Base-by-base conservation (phyloP, 1,139 yeast genomes). In the Candida sp. region DNA sequence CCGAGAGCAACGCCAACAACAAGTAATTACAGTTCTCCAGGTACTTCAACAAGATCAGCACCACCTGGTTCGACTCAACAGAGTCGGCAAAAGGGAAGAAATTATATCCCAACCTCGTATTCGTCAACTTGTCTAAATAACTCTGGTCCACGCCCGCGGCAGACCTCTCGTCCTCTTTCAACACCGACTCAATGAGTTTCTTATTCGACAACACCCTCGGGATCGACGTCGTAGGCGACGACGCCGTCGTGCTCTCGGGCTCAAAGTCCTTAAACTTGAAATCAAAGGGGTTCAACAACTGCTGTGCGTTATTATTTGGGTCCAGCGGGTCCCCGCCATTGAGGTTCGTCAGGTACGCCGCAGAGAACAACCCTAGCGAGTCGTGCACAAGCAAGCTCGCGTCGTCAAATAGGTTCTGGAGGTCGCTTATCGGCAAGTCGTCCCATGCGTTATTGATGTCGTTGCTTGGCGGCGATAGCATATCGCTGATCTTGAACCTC, bases 321-420 rank as follows among this genome's bases (percentile, higher is more conserved):
- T 34, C 23, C 8, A 26, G 11, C 12, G 9, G 41, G 5, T 37
- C 17, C 7, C 4, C 9, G 5, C 17, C 38, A 34, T 34, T 34
- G 3, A 34, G 7, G 4, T 38, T 17, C 2, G 27, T 28, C 8
- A 6, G 30, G 44, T 48, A n/a, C 59, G 65, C 34, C 26, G 42
- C 26, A 17, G 39, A 52, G 31, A 42, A 51, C 39, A 45, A 26
- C 23, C 51, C 70, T 22, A 67, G 54, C 3, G 67, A 56, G 54
- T 82, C 86, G 46, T 75, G 73, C 17, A 83, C 84, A 53, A 83
- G 65, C 37, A 73, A 60, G 31, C 77, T 70, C 3, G 86, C 86
- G 47, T 82, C 85, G 54, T 77, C 76, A 54, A 81, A 75, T 22
- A 83, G 51, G 52, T 57, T 53, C 48, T 63, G 57, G 56, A 68